Evolutionary conservation across 139 green algal genomes (phyloP).

Genomic region (Volvox reticuliferus): DNA sequence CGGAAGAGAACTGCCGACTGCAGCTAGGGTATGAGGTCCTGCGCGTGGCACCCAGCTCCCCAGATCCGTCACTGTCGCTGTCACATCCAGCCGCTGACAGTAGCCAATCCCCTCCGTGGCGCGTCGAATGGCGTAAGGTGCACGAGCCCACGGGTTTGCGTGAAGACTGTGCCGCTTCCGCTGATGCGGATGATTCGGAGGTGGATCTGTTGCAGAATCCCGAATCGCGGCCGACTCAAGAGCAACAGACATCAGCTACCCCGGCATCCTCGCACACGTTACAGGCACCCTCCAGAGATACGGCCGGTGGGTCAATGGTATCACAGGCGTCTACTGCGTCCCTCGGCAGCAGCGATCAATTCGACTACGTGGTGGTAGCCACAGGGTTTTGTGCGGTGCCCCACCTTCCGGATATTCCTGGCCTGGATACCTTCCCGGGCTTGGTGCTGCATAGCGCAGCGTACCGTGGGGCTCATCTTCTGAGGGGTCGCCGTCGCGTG

Average conservation of each 20-base stretch:
- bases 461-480: not conserved
- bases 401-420: not conserved
- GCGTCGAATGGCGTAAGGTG: not conserved
- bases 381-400: not conserved
- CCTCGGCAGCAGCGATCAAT: not conserved
- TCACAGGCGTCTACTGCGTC: no score
- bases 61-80: not conserved
- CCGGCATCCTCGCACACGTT: no score
- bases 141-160: not conserved
- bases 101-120: not conserved
- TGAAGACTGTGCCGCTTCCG: no score
- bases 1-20: not conserved
- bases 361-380: constrained; percentile 26
- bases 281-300: no score
- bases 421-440: not conserved
- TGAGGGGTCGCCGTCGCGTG: not conserved
- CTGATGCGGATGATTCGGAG: no score
- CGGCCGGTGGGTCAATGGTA: no score
- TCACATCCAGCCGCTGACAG: not conserved
- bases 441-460: not conserved
- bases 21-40: not conserved
- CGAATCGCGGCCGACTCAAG: no score
- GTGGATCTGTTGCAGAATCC: no score
- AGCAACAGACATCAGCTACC: no score
- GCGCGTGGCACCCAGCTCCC: not conserved